These are phyloP conservation scores for Turritis glabra DNA, from an alignment of 345 rosid genomes.

Conservation along the genomic window DNA sequence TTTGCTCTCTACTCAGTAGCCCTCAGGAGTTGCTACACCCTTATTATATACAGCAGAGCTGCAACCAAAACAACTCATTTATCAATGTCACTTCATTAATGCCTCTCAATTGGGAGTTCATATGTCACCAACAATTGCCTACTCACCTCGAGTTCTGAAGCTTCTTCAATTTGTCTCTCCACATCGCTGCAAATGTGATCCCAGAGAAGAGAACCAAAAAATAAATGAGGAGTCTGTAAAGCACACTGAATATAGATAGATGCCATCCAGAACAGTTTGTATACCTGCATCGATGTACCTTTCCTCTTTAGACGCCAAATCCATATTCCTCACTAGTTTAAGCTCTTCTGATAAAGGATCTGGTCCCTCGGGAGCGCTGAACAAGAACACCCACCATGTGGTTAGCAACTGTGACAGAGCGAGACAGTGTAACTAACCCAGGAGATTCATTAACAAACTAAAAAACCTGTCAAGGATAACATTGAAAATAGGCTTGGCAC, in stretches of 20 bases:
- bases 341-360: conserved; percentile 76
- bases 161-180: conserved; percentile 71
- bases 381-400: conserved; percentile 32
- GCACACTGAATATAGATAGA: neutral
- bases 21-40: conserved; percentile 34
- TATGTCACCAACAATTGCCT: conserved; percentile 28
- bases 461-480: conserved; percentile 77
- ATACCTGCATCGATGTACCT: conserved; percentile 89
- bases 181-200: conserved; percentile 56
- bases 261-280: conserved; percentile 1
- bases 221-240: neutral
- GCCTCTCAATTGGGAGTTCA: neutral
- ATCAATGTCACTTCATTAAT: conserved; percentile 2
- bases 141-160: conserved; percentile 55
- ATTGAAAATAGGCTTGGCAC: conserved; percentile 61
- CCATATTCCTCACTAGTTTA: conserved; percentile 60
- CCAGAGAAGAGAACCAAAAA: neutral
- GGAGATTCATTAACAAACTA: conserved; percentile 11
- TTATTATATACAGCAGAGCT: conserved; percentile 29
- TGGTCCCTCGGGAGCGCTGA: conserved; percentile 80
- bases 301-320: conserved; percentile 76
- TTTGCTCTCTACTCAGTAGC: conserved; percentile 30
- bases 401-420: conserved; percentile 36
- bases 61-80: conserved; percentile 16
- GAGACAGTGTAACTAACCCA: conserved; percentile 13